Conservation (phyloP, 2,329 filamentous ascomycete species). For the Coccinonectria pachysandricola region DNA sequence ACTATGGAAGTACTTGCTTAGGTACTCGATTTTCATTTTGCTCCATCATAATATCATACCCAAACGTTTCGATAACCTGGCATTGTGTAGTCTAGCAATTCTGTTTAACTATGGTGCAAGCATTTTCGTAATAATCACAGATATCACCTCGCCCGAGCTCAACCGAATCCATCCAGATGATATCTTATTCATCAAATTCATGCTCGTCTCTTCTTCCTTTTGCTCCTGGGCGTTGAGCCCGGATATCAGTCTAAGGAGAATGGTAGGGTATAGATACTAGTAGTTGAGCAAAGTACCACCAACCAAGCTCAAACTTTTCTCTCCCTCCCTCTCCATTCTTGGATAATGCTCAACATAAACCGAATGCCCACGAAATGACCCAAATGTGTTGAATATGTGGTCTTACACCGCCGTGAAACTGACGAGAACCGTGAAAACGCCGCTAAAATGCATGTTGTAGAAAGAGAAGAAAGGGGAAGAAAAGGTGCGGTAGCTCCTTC, state of each 20-base stretch:
- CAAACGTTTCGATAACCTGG: too few relatives aligned
- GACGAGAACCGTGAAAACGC: conserved; percentile 7
- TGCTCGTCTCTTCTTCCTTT: too few relatives aligned
- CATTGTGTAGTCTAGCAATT: too few relatives aligned
- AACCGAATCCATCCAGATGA: too few relatives aligned
- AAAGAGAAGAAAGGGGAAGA: conserved; percentile 3
- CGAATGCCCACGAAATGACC: conserved; percentile 12
- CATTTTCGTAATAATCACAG: too few relatives aligned
- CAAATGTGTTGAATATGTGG: conserved; percentile 23
- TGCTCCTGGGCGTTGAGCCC: conserved; percentile 23
- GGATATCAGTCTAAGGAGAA: conserved; percentile 16
- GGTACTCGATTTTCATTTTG: too few relatives aligned
- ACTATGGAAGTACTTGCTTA: too few relatives aligned
- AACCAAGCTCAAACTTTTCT: conserved; percentile 3
- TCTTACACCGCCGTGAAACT: conserved; percentile 11
- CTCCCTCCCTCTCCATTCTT: conserved; percentile 2
- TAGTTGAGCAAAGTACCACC: conserved; percentile 4
- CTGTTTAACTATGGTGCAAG: too few relatives aligned
- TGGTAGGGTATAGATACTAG: conserved; percentile 1
- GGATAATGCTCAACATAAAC: conserved; percentile 4
- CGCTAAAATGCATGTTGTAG: conserved; percentile 3
- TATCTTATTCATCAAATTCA: too few relatives aligned
- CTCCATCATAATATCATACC: too few relatives aligned
- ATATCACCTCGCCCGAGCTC: too few relatives aligned
- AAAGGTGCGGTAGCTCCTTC: neutral